phyloP scores from a whole-genome alignment of 495 filamentous ascomycete species.

The Cercophora samala region DNA sequence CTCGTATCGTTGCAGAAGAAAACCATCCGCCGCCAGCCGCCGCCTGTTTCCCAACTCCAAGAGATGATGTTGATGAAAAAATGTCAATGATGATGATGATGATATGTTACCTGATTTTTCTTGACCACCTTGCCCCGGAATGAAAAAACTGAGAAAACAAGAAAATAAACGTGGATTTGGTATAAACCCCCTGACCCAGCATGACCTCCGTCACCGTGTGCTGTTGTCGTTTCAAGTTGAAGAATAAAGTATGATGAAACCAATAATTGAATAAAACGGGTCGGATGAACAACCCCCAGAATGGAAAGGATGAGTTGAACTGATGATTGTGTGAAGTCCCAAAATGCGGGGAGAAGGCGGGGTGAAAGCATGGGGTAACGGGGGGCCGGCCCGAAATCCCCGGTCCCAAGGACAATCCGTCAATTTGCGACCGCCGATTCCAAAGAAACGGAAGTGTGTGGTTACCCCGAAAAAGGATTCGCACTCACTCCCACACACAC shows the following conservation, averaged over 20 bases:
- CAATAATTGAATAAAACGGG: background rate
- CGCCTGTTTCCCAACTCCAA: background rate
- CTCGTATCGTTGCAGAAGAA: background rate
- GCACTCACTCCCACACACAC: background rate
- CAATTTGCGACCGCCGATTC: conserved; percentile 1
- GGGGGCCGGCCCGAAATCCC: conserved; percentile 7
- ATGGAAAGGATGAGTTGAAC: background rate
- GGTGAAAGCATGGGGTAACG: conserved; percentile 1
- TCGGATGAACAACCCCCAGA: conserved; percentile 11
- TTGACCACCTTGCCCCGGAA: background rate
- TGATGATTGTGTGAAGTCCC: background rate
- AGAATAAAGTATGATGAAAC: background rate
- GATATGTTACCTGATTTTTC: conserved; percentile 4
- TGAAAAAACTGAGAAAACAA: background rate
- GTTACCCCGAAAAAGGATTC: background rate
- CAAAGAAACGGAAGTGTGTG: conserved; percentile 5
- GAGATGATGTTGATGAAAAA: background rate
- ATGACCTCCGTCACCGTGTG: background rate
- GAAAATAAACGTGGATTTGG: background rate
- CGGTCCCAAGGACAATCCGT: conserved; percentile 12
- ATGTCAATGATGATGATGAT: background rate
- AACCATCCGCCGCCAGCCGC: background rate
- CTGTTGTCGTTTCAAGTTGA: background rate
- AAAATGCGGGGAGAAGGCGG: conserved; percentile 14
- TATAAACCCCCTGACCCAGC: background rate